These are phyloP conservation scores for Cymbopogon flexuosus DNA, from an alignment of 202 grass and related monocot species.

Conservation along the genomic window DNA sequence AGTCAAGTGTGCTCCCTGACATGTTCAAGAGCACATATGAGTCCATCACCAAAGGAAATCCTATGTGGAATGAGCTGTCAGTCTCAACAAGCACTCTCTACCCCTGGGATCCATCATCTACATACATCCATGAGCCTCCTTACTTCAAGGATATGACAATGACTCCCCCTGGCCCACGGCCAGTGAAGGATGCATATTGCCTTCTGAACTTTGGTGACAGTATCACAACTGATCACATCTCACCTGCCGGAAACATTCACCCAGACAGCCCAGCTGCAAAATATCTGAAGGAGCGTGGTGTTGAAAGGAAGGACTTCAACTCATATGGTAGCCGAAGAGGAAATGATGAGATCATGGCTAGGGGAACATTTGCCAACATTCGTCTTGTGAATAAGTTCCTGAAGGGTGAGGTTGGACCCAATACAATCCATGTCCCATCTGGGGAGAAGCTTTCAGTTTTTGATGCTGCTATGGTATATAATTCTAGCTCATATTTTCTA, in stretches of 20 bases:
- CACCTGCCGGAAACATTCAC: conserved; percentile 85
- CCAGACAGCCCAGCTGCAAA: conserved; percentile 83
- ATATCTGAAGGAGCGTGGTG: conserved; percentile 65
- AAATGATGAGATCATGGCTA: conserved; percentile 95
- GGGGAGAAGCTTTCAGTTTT: conserved; percentile 83
- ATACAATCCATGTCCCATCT: conserved; percentile 79
- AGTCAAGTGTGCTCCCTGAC: conserved; percentile 89
- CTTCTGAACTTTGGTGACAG: conserved; percentile 95
- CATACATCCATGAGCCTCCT: conserved; percentile 96
- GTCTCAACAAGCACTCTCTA: conserved; percentile 76
- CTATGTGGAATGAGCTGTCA: conserved; percentile 91
- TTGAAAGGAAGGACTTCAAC: conserved; percentile 86
- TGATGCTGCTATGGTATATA: conserved; percentile 63
- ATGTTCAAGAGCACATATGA: conserved; percentile 94
- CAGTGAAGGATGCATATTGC: conserved; percentile 92
- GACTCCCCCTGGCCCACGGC: conserved; percentile 81
- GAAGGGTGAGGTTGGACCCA: conserved; percentile 84
- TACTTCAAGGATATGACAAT: conserved; percentile 98
- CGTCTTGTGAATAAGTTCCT: conserved; percentile 91
- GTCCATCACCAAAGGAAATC: conserved; percentile 89
- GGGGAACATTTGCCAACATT: conserved; percentile 97
- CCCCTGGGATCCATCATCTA: conserved; percentile 79
- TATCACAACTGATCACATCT: conserved; percentile 98
- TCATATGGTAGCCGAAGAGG: conserved; percentile 92
- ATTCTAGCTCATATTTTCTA: background rate